phyloP scores from a whole-genome alignment of 139 green algal species.

The Picochlorum sp. region DNA sequence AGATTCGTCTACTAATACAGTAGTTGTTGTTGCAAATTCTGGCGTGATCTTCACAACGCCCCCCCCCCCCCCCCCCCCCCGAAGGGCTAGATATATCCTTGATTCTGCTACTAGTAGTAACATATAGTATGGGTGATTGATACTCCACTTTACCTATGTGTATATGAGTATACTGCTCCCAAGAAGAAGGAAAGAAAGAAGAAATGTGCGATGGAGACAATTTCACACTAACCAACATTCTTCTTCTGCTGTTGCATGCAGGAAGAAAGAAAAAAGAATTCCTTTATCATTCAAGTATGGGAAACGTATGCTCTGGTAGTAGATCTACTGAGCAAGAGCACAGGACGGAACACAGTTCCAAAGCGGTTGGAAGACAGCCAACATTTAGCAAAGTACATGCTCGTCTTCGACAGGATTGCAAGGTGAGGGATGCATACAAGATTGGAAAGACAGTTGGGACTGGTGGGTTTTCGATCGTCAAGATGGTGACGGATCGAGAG shows the following conservation, averaged over 20 bases:
- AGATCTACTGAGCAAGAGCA: not conserved
- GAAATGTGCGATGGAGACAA: too few relatives aligned
- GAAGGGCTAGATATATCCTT: too few relatives aligned
- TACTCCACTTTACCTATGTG: too few relatives aligned
- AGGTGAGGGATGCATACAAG: constrained; percentile 63
- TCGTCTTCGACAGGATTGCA: constrained; percentile 9
- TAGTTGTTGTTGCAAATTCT: not conserved
- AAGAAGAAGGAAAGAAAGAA: too few relatives aligned
- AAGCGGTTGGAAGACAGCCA: not conserved
- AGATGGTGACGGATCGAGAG: constrained; percentile 51
- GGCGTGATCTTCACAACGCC: not conserved
- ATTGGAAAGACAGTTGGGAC: constrained; percentile 69
- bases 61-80: too few relatives aligned
- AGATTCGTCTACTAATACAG: not conserved
- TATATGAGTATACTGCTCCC: too few relatives aligned
- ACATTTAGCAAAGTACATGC: not conserved
- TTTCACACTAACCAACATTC: too few relatives aligned
- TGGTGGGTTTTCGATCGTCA: constrained; percentile 81
- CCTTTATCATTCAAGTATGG: not conserved
- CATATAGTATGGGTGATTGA: too few relatives aligned
- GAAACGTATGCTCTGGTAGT: not conserved
- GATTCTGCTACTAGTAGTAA: too few relatives aligned
- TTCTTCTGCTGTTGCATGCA: too few relatives aligned
- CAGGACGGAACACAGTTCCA: not conserved
- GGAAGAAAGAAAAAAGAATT: too few relatives aligned